Conservation (phyloP, 225 moss, liverwort and hornwort species). For the Thuidium tamariscinum region DNA sequence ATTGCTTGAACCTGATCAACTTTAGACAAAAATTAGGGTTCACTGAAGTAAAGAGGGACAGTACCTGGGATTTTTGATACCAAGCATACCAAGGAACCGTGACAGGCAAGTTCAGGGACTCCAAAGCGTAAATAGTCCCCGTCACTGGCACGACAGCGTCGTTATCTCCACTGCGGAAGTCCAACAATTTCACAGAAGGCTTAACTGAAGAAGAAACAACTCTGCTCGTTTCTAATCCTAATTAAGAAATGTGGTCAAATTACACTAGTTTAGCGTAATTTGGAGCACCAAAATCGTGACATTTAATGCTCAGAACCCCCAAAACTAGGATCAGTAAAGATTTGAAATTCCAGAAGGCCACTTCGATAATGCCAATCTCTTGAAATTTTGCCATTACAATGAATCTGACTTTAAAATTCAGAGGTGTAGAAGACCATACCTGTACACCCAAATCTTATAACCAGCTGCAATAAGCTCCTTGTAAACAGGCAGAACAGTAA, state of each 20-base stretch:
- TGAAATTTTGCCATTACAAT: not conserved
- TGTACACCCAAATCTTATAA: conserved; percentile 38
- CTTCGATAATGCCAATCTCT: not conserved
- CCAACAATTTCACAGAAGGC: not conserved
- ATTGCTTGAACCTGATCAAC: not conserved
- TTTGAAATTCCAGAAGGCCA: not conserved
- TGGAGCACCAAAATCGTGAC: not conserved
- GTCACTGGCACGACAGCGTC: conserved; percentile 63
- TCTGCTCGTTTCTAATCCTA: not conserved
- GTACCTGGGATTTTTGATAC: conserved; percentile 47
- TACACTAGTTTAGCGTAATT: not conserved
- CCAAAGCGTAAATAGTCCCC: conserved; percentile 43
- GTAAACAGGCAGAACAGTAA: conserved; percentile 30
- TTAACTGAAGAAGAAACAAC: no score
- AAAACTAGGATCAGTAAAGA: not conserved
- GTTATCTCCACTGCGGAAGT: conserved; percentile 54
- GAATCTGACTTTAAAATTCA: not conserved
- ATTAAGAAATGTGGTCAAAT: not conserved
- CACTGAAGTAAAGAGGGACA: not conserved
- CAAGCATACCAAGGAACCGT: conserved; percentile 60
- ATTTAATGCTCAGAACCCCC: not conserved
- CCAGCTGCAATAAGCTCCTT: conserved; percentile 27
- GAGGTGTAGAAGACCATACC: not conserved
- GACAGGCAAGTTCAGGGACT: conserved; percentile 28
- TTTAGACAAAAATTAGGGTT: not conserved